Conservation (phyloP, 305 asterid genomes). For the Fraxinus nigra region DNA sequence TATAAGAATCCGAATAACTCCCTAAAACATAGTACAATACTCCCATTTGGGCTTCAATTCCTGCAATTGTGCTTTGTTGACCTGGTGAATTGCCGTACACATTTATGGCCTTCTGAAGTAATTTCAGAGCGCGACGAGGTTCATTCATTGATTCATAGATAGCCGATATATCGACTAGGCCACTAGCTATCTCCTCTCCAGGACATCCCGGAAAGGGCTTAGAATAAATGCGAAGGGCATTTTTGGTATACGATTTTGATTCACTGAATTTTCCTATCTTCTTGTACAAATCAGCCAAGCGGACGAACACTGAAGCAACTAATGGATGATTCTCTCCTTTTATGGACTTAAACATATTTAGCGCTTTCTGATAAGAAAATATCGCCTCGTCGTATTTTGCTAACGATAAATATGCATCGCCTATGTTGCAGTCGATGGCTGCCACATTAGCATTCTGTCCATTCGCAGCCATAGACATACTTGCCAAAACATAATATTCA, state of each 20-base stretch:
- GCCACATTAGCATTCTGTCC: constrained; percentile 75
- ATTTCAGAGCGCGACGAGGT: constrained; percentile 55
- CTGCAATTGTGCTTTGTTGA: constrained; percentile 71
- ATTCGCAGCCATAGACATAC: constrained; percentile 82
- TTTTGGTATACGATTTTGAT: constrained; percentile 67
- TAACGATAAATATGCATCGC: constrained; percentile 74
- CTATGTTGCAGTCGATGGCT: constrained; percentile 78
- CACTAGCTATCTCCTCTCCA: constrained; percentile 83
- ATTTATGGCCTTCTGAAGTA: constrained; percentile 68
- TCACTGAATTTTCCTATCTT: constrained; percentile 80
- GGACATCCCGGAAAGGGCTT: constrained; percentile 55
- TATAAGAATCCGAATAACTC: constrained; percentile 57
- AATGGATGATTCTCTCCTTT: constrained; percentile 80
- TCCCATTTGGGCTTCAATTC: constrained; percentile 95
- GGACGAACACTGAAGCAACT: constrained; percentile 72
- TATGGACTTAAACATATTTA: constrained; percentile 53
- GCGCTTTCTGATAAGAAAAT: constrained; percentile 75
- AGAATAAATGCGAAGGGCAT: constrained; percentile 62
- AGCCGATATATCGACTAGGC: constrained; percentile 80
- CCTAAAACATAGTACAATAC: constrained; percentile 79
- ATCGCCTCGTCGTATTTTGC: constrained; percentile 81
- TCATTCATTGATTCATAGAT: constrained; percentile 77
- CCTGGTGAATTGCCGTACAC: constrained; percentile 64
- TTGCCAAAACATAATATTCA: constrained; percentile 88
- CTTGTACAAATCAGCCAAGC: constrained; percentile 77